Conservation (phyloP, 306 rosid genomes). For the Prunus persica region DNA sequence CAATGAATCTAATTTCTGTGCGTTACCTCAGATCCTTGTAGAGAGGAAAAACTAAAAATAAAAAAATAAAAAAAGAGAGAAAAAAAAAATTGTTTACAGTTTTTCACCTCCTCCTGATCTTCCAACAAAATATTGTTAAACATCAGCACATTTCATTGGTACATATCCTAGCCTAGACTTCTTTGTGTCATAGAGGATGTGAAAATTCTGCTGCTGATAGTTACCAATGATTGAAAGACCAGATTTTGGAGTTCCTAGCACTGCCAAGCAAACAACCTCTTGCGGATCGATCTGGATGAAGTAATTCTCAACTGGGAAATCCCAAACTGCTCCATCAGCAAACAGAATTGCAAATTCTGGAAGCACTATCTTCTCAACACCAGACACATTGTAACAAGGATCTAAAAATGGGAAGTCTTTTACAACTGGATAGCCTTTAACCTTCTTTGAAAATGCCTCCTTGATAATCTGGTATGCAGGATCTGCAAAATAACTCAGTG, state of each 20-base stretch:
- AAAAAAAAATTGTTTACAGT: constrained; percentile 33
- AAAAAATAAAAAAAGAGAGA: background rate
- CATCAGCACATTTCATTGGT: constrained; percentile 86
- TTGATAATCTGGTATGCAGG: constrained; percentile 72
- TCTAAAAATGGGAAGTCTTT: constrained; percentile 62
- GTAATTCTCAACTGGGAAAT: constrained; percentile 88
- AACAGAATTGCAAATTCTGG: constrained; percentile 76
- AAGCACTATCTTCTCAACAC: constrained; percentile 62
- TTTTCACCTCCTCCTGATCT: constrained; percentile 18
- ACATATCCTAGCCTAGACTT: constrained; percentile 88
- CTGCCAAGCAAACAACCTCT: constrained; percentile 73
- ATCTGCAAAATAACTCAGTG: constrained; percentile 85
- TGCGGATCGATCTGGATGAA: constrained; percentile 70
- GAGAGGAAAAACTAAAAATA: background rate
- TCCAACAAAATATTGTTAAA: constrained; percentile 29
- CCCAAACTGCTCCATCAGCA: constrained; percentile 84
- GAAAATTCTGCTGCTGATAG: constrained; percentile 98
- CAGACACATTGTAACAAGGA: constrained; percentile 94
- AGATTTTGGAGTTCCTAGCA: constrained; percentile 65
- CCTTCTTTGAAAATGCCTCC: constrained; percentile 58
- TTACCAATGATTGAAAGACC: constrained; percentile 87
- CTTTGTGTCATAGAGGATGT: constrained; percentile 73
- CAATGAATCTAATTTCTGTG: constrained; percentile 23
- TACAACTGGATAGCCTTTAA: constrained; percentile 52
- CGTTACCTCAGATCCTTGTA: constrained; percentile 1